Percentiles rank a stretch among this genome's conserved stretches.
Conservation (phyloP, 75 land plant species). For the Gnetum montanum region DNA sequence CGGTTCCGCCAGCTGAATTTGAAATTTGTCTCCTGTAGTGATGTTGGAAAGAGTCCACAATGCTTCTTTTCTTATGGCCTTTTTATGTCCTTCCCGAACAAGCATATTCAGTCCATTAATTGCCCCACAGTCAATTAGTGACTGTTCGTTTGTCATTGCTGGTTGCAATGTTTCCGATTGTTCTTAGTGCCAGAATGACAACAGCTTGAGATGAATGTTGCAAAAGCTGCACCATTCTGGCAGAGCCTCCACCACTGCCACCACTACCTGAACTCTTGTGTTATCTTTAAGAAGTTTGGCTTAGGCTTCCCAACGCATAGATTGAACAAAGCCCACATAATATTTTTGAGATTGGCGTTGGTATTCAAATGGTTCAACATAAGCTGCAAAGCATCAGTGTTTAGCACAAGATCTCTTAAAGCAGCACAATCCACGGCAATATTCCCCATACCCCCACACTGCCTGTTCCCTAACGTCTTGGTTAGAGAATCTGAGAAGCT, state of each 20-base stretch:
- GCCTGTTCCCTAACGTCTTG: constrained; percentile 47
- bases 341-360: constrained; percentile 5
- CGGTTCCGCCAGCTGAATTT: constrained; percentile 65
- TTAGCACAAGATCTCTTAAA: constrained; percentile 8
- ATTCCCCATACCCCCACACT: constrained; percentile 10
- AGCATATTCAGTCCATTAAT: too few species aligned
- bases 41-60: constrained; percentile 41
- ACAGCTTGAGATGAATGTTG: too few species aligned
- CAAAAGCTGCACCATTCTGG: constrained; percentile 12
- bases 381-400: constrained; percentile 1
- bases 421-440: constrained; percentile 11
- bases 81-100: constrained; percentile 9
- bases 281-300: constrained; percentile 6
- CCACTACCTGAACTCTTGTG: constrained; percentile 30
- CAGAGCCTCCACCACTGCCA: constrained; percentile 19
- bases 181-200: too few species aligned
- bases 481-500: constrained; percentile 34
- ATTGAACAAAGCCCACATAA: constrained; percentile 12
- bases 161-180: too few species aligned
- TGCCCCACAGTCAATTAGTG: too few species aligned
- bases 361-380: constrained; percentile 4
- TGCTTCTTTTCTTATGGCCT: constrained; percentile 35
- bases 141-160: too few species aligned
- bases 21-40: constrained; percentile 32
- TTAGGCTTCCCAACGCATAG: constrained; percentile 16